Evolutionary conservation across 75 land plant species (phyloP), one percentile per base, ranked within the genome.

Genomic region (Isoetes taiwanensis): DNA sequence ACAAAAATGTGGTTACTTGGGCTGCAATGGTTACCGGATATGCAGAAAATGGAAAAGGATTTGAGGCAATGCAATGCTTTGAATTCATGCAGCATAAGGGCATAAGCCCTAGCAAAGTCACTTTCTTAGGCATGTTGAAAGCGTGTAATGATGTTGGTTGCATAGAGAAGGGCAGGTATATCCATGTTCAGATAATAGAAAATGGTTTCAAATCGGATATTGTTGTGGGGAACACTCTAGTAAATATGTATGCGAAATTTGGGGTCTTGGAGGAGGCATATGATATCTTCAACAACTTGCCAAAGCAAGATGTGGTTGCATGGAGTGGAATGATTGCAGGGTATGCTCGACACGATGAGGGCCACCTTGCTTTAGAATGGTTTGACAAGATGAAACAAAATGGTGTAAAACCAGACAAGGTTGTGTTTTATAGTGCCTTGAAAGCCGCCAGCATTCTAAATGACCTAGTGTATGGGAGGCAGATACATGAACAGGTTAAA

Each of bases 171-270:
- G 77, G 57, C 28, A 32, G 43, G 17, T 65, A 63, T 64, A 50
- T 70, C 29, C 66, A 58, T 56, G 39, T 1, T 29, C 70, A 63
- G 32, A 60, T 43, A 11, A 48, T 8, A 28, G 52, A 34, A 32
- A 40, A 52, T 16, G 59, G 61, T 21, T 55, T 56, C 27, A 63
- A n/a, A 41, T 41, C 34, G 8, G 40, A 56, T 32, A 53, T 32
- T 2, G 42, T 61, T 28, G 39, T 64, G 6, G 60, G 63, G 52
- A 76, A 69, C 53, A 70, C 85, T 21, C 41, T 80, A 20, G 56
- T 80, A 20, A 74, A 80, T 31, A 72, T 80, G 83, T 80, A 80
- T 64, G 69, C 70, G 8, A 80, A 80, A 64, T 76, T 73, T 61
- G 83, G 79, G 11, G 65, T 62, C 33, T 17, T 76, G n/a, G 6